Conservation (phyloP, 1,284 basidiomycete species). For the Cryptococcus sp. region DNA sequence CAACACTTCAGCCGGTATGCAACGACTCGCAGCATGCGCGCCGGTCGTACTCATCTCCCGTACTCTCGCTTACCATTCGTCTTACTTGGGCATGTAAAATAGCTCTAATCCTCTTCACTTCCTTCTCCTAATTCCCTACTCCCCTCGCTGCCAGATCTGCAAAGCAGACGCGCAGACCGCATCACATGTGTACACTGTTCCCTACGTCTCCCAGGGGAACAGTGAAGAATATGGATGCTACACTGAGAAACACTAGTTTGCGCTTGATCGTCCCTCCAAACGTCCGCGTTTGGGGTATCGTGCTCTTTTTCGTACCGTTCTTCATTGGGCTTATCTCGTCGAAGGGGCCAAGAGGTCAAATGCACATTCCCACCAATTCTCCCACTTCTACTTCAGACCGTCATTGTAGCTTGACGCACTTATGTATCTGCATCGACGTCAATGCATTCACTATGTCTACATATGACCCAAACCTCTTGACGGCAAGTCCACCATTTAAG, state of each 20-base stretch:
- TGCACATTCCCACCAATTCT: neutral
- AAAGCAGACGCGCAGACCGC: constrained; percentile 8
- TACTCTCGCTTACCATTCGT: too few relatives aligned
- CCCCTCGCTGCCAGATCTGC: too few relatives aligned
- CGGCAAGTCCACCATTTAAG: constrained; percentile 7
- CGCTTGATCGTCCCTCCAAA: constrained; percentile 15
- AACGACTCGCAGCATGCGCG: too few relatives aligned
- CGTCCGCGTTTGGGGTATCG: neutral
- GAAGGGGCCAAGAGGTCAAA: neutral
- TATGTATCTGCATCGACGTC: too few relatives aligned
- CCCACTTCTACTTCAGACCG: neutral
- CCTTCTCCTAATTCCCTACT: too few relatives aligned
- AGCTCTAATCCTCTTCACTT: too few relatives aligned
- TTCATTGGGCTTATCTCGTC: neutral
- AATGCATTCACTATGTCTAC: neutral
- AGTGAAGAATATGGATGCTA: constrained; percentile 51
- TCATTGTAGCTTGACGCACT: too few relatives aligned
- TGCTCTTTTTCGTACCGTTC: constrained; percentile 1
- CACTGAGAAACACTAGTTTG: constrained; percentile 42
- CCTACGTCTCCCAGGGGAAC: constrained; percentile 35
- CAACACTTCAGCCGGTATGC: too few relatives aligned
- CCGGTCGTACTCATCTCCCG: too few relatives aligned
- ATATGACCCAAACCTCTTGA: neutral
- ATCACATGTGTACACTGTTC: constrained; percentile 50
- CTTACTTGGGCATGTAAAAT: too few relatives aligned